These are phyloP conservation scores for Monilinia polystroma DNA, from an alignment of 2,329 filamentous ascomycete genomes.

Conservation along the genomic window DNA sequence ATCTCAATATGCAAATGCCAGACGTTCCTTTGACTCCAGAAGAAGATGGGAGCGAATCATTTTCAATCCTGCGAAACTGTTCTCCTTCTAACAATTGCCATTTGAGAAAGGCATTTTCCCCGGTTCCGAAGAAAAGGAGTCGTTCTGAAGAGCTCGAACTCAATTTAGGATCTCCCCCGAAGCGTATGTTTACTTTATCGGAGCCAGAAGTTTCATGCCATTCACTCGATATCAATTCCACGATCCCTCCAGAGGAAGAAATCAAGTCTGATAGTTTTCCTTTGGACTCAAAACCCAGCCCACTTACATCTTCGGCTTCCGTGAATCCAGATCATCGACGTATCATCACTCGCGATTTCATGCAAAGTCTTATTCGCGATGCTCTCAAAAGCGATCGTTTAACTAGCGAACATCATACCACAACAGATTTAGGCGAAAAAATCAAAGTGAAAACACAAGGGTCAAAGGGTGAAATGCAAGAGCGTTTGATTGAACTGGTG, in stretches of 20 bases:
- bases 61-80: neutral
- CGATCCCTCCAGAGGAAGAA: neutral
- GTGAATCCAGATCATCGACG: conserved; percentile 32
- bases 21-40: conserved; percentile 50
- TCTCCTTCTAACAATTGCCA: neutral
- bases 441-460: conserved; percentile 35
- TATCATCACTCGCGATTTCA: conserved; percentile 37
- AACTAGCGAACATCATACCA: conserved; percentile 32
- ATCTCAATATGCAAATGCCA: conserved; percentile 73
- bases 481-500: conserved; percentile 43
- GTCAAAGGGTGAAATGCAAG: conserved; percentile 35
- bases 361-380: conserved; percentile 35
- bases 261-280: neutral
- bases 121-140: conserved; percentile 27
- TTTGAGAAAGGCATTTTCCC: conserved; percentile 4
- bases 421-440: conserved; percentile 35
- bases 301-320: conserved; percentile 22
- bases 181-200: conserved; percentile 34
- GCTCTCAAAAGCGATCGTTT: conserved; percentile 35
- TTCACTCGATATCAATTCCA: conserved; percentile 4
- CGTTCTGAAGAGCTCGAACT: conserved; percentile 30
- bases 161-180: conserved; percentile 33
- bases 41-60: conserved; percentile 25
- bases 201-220: conserved; percentile 28
- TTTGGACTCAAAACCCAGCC: conserved; percentile 12